phyloP scores from a whole-genome alignment of 148 eudicot genomes.

The Chenopodium quinoa region DNA sequence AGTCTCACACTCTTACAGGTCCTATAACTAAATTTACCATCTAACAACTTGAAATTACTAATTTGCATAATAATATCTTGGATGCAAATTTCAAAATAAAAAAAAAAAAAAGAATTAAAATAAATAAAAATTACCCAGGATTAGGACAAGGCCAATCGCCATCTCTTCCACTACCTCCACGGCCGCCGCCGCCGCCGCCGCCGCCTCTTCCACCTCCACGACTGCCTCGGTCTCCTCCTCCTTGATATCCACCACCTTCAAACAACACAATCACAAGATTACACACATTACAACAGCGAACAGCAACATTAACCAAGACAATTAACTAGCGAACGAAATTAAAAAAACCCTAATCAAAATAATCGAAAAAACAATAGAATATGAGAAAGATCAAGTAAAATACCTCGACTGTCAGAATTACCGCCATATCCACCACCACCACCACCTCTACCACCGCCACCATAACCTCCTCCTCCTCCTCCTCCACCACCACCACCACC shows the following conservation, averaged over 20 bases:
- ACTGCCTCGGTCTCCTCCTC: slow-evolving; percentile 45
- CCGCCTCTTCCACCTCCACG: slow-evolving; percentile 50
- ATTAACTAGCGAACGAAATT: neutral
- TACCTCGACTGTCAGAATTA: slow-evolving; percentile 44
- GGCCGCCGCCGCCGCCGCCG: slow-evolving; percentile 49
- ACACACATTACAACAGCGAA: too few relatives aligned
- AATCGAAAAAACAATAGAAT: neutral
- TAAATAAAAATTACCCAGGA: slow-evolving; percentile 47
- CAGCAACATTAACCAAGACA: neutral
- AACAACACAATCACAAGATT: neutral
- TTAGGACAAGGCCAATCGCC: slow-evolving; percentile 98
- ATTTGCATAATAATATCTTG: neutral
- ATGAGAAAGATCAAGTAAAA: slow-evolving; percentile 2
- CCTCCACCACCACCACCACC: slow-evolving; percentile 26
- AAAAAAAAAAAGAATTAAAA: neutral
- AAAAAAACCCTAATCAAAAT: neutral
- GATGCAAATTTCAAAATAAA: too few relatives aligned
- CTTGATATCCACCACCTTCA: slow-evolving; percentile 51
- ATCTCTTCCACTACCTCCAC: slow-evolving; percentile 79
- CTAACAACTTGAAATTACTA: too few relatives aligned
- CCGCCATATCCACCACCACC: slow-evolving; percentile 57
- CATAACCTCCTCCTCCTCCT: slow-evolving; percentile 26
- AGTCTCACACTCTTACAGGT: neutral
- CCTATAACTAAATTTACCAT: neutral
- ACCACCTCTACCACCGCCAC: slow-evolving; percentile 32